Base-by-base conservation (phyloP, 2,329 filamentous ascomycete species). In the Arthrinium phaeospermum region DNA sequence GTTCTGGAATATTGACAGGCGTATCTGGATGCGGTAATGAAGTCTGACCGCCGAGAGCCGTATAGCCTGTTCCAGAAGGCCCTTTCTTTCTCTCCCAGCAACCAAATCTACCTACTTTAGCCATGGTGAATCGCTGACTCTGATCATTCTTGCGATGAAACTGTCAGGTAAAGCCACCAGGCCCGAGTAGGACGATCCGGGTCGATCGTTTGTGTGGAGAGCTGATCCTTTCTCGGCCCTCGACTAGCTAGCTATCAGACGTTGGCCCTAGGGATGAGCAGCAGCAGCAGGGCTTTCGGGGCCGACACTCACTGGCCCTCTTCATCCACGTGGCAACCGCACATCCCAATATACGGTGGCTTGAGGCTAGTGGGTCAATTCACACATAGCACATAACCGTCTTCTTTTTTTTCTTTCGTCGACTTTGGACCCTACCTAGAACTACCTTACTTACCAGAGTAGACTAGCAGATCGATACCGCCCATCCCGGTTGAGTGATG, bases 271-370 rank as follows among this genome's bases (percentile, higher is more conserved):
- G 53, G 57, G 34, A 64, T 64, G 53, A 61, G 53, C 53, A 64
- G 30, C 57, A 64, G 57, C 34, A 64, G 22, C 7, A 37, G 37
- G 14, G 27, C 51, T 19, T 30, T 64, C 57, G 57, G 34, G 34
- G 10, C 19, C 57, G 57, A 24, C 16, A n/a, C 1, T 64, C 13
- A 24, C 34, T 64, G 30, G 57, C 34, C 34, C 57, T 64, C 34
- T 24, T 5, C 19, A 13, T 64, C 57, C 57, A 64, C 57, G 57
- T 64, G 57, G 57, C 34, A 41, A 64, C 8, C 57, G 57, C 57
- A 41, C 57, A 64, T 64, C 57, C 16, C 57, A 64, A 64, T 64
- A 64, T 41, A 64, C 34, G 57, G 57, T 64, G 57, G 57, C 57
- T 64, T 41, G 57, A 24, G 10, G 30, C 19, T 14, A 34, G 57